Evolutionary conservation across 176 grass and related monocot genomes (phyloP).

Genomic region (Metroxylon sagu): DNA sequence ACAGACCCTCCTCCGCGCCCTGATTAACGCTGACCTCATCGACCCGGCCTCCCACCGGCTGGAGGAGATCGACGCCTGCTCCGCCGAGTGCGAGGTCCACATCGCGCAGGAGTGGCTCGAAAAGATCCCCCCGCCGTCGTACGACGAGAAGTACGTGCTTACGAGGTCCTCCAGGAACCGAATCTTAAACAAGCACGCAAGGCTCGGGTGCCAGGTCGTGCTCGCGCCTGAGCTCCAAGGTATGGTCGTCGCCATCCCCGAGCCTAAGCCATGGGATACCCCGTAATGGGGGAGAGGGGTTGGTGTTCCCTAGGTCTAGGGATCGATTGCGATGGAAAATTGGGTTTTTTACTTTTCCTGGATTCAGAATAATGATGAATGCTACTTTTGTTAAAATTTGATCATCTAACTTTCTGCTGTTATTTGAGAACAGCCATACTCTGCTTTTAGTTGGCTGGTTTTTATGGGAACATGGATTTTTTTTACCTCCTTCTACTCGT

Average conservation of each 20-base stretch:
- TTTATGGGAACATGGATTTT: no score
- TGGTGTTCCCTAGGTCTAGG: no score
- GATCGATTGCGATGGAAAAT: no score
- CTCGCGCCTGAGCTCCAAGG: neutral
- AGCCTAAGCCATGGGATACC: slow-evolving; percentile 46
- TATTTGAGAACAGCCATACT: no score
- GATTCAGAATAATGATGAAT: no score
- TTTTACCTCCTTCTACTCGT: no score
- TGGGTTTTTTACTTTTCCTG: no score
- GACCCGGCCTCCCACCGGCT: slow-evolving; percentile 89
- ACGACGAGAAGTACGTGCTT: neutral
- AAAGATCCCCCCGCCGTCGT: neutral
- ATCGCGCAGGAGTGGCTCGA: slow-evolving; percentile 24
- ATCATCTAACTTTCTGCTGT: no score
- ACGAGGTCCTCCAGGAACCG: neutral
- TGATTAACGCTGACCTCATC: slow-evolving; percentile 65
- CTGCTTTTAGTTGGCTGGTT: no score
- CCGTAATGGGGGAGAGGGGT: slow-evolving; percentile 27
- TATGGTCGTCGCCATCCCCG: slow-evolving; percentile 2
- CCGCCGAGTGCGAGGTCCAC: slow-evolving; percentile 92
- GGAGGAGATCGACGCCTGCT: slow-evolving; percentile 95
- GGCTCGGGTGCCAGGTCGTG: slow-evolving; percentile 4
- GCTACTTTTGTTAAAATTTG: no score
- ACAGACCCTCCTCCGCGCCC: slow-evolving; percentile 72
- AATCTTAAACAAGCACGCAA: slow-evolving; percentile 29